Evolutionary conservation across 2,329 filamentous ascomycete genomes (phyloP).

Genomic region (Penicillium sp.): DNA sequence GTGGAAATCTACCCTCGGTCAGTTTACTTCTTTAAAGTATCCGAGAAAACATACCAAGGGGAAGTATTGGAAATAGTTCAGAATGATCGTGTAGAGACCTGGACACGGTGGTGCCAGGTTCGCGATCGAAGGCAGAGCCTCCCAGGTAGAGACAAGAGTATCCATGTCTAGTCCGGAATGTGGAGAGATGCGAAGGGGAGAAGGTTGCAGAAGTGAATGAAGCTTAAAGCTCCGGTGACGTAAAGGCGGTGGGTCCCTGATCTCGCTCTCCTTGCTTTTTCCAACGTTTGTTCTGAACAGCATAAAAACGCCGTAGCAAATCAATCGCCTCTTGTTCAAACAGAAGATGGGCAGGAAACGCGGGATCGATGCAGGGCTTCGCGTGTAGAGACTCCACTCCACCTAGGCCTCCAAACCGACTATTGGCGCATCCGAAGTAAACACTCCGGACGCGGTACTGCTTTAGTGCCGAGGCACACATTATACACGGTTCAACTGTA

Average conservation of each 20-base stretch:
- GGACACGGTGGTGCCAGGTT: slow-evolving; percentile 44
- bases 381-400: too few relatives aligned
- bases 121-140: slow-evolving; percentile 26
- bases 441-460: slow-evolving; percentile 87
- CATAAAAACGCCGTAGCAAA: background rate
- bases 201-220: background rate
- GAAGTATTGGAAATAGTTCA: slow-evolving; percentile 47
- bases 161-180: slow-evolving; percentile 20
- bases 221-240: slow-evolving; percentile 5
- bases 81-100: slow-evolving; percentile 37
- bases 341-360: slow-evolving; percentile 46
- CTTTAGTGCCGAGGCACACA: slow-evolving; percentile 91
- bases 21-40: slow-evolving; percentile 2
- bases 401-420: slow-evolving; percentile 86
- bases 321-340: slow-evolving; percentile 72
- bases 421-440: slow-evolving; percentile 92
- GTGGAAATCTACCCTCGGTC: slow-evolving; percentile 61
- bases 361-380: too few relatives aligned
- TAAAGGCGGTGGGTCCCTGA: slow-evolving; percentile 9
- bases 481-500: slow-evolving; percentile 96
- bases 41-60: slow-evolving; percentile 38
- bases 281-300: background rate
- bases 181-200: background rate
- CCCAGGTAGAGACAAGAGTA: slow-evolving; percentile 22
- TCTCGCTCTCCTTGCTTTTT: background rate